Evolutionary conservation across 2,329 filamentous ascomycete genomes (phyloP).

Genomic region (Colletotrichum liriopes): DNA sequence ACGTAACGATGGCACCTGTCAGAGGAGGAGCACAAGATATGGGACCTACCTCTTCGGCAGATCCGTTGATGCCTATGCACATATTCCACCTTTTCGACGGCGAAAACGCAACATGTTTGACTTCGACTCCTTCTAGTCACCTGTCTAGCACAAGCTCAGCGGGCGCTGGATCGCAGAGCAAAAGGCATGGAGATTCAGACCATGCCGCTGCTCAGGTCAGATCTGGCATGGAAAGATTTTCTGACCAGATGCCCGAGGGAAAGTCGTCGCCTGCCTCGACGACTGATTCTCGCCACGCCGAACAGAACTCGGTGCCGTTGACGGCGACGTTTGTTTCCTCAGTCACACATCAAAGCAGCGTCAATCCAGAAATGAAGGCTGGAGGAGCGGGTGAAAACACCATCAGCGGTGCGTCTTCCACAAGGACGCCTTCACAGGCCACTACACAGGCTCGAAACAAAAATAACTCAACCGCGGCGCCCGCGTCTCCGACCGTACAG

Average conservation of each 20-base stretch:
- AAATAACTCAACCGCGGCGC: conserved; percentile 58
- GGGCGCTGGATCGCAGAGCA: neutral
- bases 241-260: neutral
- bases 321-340: neutral
- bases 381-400: conserved; percentile 8
- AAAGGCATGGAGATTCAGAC: neutral
- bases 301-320: neutral
- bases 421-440: conserved; percentile 49
- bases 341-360: neutral
- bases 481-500: conserved; percentile 86
- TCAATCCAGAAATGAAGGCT: conserved; percentile 1
- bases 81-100: conserved; percentile 9
- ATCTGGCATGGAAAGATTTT: neutral
- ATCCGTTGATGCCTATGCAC: conserved; percentile 10
- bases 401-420: conserved; percentile 41
- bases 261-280: neutral
- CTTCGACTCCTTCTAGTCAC: neutral
- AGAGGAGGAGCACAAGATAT: neutral
- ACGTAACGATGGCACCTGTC: neutral
- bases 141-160: neutral
- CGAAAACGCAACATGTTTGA: conserved; percentile 21
- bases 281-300: neutral
- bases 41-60: neutral
- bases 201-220: neutral
- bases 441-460: conserved; percentile 52